Evolutionary conservation across 129 eudicot genomes (phyloP).

Genomic region (Saussurea involucrata): DNA sequence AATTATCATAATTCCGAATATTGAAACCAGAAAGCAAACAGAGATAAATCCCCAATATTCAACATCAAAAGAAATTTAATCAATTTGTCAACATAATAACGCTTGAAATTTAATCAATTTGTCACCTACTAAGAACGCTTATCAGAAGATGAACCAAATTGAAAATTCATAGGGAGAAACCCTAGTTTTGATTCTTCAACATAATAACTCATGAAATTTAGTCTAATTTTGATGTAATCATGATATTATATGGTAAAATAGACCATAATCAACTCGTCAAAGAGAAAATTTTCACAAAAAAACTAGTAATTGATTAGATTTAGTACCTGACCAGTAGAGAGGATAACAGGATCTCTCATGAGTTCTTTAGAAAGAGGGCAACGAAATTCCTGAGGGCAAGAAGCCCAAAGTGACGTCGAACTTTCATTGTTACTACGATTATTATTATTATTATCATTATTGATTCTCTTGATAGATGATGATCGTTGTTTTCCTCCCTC

Average conservation of each 20-base stretch:
- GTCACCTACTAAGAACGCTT: not conserved
- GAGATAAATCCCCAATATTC: not conserved
- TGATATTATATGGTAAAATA: not conserved
- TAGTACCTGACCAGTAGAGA: conserved; percentile 87
- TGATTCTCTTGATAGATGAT: conserved; percentile 28
- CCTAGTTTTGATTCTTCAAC: not conserved
- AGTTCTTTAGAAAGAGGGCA: conserved; percentile 90
- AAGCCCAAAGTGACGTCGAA: conserved; percentile 20
- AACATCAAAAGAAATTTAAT: not conserved
- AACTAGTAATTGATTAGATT: not conserved
- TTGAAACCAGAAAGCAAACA: not conserved
- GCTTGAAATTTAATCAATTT: not conserved
- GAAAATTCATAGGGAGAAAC: not conserved
- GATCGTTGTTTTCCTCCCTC: conserved; percentile 29
- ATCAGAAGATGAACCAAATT: not conserved
- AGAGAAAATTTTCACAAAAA: not conserved
- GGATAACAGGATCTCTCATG: conserved; percentile 89
- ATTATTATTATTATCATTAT: not conserved
- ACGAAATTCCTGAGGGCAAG: conserved; percentile 62
- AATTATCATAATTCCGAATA: not conserved
- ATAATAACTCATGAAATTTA: not conserved
- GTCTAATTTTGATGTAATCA: not conserved
- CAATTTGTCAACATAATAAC: too few species aligned
- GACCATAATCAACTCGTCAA: not conserved
- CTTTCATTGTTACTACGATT: conserved; percentile 7